phyloP scores from a whole-genome alignment of 169 alveolate genomes.

The Toxoplasma gondii region DNA sequence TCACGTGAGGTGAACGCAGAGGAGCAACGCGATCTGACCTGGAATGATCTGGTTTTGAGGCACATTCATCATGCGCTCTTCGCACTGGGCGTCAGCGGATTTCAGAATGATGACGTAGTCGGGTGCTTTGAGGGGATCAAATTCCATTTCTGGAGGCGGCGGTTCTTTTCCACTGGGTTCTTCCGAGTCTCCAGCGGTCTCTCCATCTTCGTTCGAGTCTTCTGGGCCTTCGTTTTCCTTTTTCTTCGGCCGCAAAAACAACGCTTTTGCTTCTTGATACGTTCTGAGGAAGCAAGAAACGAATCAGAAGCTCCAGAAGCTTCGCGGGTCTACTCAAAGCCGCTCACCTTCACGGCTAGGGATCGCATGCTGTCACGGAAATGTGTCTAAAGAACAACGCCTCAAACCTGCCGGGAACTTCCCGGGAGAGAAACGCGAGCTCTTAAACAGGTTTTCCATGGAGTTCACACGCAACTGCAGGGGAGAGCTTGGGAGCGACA shows the following conservation, averaged over 20 bases:
- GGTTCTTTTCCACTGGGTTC: not conserved
- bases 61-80: not conserved
- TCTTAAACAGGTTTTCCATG: too few species aligned
- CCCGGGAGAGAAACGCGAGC: too few species aligned
- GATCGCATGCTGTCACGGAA: too few species aligned
- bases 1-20: not conserved
- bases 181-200: not conserved
- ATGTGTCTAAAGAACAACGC: too few species aligned
- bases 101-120: slow-evolving; percentile 26
- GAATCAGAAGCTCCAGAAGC: not conserved
- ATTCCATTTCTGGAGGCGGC: slow-evolving; percentile 25
- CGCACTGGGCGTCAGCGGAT: slow-evolving; percentile 18
- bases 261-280: not conserved
- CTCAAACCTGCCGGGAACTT: too few species aligned
- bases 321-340: too few species aligned
- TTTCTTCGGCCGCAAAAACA: not conserved
- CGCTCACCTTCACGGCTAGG: too few species aligned
- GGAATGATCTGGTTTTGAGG: slow-evolving; percentile 34
- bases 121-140: slow-evolving; percentile 22
- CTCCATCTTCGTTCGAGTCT: not conserved
- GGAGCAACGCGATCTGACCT: not conserved
- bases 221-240: not conserved
- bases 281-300: not conserved
- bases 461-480: too few species aligned
- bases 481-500: too few species aligned